Conservation (phyloP, 2,329 filamentous ascomycete genomes). For the Nothomitra cinnamomea region DNA sequence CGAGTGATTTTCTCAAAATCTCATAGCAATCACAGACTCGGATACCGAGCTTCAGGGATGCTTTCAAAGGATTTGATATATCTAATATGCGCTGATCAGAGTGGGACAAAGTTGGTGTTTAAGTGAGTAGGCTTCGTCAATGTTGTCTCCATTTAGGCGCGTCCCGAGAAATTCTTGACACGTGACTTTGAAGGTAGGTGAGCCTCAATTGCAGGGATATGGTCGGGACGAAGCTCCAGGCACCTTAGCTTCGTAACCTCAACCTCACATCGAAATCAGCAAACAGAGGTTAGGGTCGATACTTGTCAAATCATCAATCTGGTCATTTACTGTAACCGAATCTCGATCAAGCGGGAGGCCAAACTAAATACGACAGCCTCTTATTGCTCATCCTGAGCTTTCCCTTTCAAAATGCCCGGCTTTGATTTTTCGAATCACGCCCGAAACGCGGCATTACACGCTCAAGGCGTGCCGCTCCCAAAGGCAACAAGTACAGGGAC, state of each 20-base stretch:
- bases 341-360: background rate
- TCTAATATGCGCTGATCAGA: no score
- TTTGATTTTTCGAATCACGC: slow-evolving; percentile 99
- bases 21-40: no score
- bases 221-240: background rate
- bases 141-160: background rate
- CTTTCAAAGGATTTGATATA: no score
- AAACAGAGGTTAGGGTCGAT: background rate
- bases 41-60: no score
- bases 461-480: slow-evolving; percentile 80
- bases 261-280: background rate
- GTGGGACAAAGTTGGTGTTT: background rate
- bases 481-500: slow-evolving; percentile 98
- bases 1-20: no score
- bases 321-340: background rate
- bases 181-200: background rate
- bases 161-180: background rate
- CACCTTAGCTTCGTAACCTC: slow-evolving; percentile 1
- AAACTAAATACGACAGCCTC: background rate
- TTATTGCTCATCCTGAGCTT: background rate
- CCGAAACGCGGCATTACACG: slow-evolving; percentile 91
- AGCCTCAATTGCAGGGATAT: slow-evolving; percentile 1
- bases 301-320: background rate
- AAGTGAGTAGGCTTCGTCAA: background rate
- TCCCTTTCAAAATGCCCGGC: slow-evolving; percentile 55